These are phyloP conservation scores for Prunus armeniaca DNA, from an alignment of 306 rosid genomes.

Conservation along the genomic window DNA sequence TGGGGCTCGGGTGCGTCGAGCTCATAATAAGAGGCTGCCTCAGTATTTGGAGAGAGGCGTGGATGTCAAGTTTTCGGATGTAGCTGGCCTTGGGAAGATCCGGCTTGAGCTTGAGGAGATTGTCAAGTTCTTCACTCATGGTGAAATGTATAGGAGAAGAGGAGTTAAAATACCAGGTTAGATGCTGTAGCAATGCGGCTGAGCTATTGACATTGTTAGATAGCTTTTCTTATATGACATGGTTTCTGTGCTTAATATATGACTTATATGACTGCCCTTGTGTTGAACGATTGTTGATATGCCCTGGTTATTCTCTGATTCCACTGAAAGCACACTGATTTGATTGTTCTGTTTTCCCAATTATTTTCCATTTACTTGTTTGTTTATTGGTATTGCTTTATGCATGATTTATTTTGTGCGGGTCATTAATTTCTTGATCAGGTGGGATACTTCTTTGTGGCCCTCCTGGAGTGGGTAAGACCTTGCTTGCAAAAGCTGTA, in stretches of 20 bases:
- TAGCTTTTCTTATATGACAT: not conserved
- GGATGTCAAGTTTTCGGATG: constrained; percentile 91
- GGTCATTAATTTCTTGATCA: constrained; percentile 43
- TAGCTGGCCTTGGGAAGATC: constrained; percentile 94
- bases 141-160: constrained; percentile 90
- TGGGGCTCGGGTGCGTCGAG: constrained; percentile 86
- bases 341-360: not conserved
- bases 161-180: constrained; percentile 97
- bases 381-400: not conserved
- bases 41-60: constrained; percentile 92
- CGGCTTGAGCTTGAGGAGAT: constrained; percentile 98
- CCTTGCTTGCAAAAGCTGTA: constrained; percentile 96
- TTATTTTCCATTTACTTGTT: not conserved
- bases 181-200: constrained; percentile 12
- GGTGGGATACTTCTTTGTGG: constrained; percentile 99
- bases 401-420: constrained; percentile 22
- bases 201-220: constrained; percentile 5
- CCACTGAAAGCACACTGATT: not conserved
- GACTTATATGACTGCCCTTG: not conserved
- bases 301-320: not conserved
- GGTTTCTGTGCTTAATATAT: not conserved
- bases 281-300: not conserved
- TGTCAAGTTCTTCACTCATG: constrained; percentile 97
- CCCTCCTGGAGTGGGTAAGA: constrained; percentile 98
- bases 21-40: constrained; percentile 67